Conservation (phyloP, 2,329 filamentous ascomycete species). For the Ceratocystis cacaofunesta region DNA sequence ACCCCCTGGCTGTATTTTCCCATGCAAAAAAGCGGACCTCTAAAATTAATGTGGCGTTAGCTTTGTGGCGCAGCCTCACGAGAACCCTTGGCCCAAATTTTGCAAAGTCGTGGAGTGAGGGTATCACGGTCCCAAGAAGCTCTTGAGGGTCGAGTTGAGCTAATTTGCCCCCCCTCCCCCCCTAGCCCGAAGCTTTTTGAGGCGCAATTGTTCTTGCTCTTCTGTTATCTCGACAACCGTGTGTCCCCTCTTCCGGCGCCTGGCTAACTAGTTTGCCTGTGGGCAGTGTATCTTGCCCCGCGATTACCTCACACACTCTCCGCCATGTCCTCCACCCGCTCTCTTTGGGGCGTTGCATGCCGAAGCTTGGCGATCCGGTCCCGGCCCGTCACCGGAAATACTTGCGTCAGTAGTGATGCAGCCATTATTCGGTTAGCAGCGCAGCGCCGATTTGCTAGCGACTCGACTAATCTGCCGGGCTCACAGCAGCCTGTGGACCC, state of each 20-base stretch:
- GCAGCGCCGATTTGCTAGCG: constrained; percentile 22
- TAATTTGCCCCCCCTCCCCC: neutral
- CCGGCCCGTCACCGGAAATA: constrained; percentile 21
- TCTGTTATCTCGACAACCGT: neutral
- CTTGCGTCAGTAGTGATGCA: constrained; percentile 18
- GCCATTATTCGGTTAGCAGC: constrained; percentile 21
- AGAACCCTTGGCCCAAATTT: constrained; percentile 4
- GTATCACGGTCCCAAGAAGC: neutral
- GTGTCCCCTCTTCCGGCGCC: neutral
- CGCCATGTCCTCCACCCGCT: constrained; percentile 41
- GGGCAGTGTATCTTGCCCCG: neutral
- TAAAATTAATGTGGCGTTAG: neutral
- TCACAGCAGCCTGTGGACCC: constrained; percentile 22
- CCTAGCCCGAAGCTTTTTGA: neutral
- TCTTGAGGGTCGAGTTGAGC: neutral
- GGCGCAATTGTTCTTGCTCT: neutral
- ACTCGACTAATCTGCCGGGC: constrained; percentile 15
- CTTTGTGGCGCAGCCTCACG: constrained; percentile 1
- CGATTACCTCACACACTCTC: neutral
- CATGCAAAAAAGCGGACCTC: neutral
- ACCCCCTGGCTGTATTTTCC: neutral
- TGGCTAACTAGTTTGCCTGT: neutral
- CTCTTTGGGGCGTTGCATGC: constrained; percentile 31
- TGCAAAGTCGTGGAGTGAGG: neutral
- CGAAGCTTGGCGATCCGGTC: constrained; percentile 29